Evolutionary conservation across 2,329 filamentous ascomycete species (phyloP), one percentile per base, ranked within the genome.

Genomic region (Colletotrichum sp.): DNA sequence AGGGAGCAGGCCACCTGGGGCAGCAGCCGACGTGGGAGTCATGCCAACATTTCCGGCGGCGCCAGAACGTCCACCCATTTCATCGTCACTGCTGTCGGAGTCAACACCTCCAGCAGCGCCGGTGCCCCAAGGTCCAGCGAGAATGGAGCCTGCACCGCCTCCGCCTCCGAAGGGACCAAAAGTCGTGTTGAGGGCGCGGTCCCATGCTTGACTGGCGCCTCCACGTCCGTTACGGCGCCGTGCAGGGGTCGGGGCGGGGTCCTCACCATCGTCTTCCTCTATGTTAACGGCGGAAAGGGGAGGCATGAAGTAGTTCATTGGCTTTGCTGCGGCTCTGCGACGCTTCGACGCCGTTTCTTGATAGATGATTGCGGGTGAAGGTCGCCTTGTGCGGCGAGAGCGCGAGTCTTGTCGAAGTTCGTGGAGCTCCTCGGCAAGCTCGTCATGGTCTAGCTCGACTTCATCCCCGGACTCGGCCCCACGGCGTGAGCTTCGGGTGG

Each of bases 31-130:
- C 1, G 90, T 91, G 5, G 90, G 90, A 3, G 90, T 91, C 89
- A 91, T 90, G 75, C 90, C 90, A 2, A 95, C 87, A 75, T 93
- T 90, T 61, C 83, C 85, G 59, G 86, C 84, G 76, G 84, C 80
- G 48, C 82, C 87, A 9, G 89, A 91, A 75, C 94, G 91, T 78
- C 93, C 92, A 78, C 91, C 89, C 84, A 92, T 92, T 81, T 99
- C 97, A 79, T 99, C 97, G 80, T 99, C 97, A 83, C 97, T 99
- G 84, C 96, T 98, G 82, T 99, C 97, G 8, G 96, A 98, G 80
- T 98, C 97, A 11, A 93, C 94, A 69, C 94, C 95, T 32, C 93
- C 96, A 76, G 92, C 91, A 27, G 94, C 94, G 15, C 91, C 94
- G 59, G 92, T 92, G 72, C 93, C 94, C 88, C 93, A 94, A 7